Evolutionary conservation across 306 rosid species (phyloP).

Genomic region (Adenanthera pavonina): DNA sequence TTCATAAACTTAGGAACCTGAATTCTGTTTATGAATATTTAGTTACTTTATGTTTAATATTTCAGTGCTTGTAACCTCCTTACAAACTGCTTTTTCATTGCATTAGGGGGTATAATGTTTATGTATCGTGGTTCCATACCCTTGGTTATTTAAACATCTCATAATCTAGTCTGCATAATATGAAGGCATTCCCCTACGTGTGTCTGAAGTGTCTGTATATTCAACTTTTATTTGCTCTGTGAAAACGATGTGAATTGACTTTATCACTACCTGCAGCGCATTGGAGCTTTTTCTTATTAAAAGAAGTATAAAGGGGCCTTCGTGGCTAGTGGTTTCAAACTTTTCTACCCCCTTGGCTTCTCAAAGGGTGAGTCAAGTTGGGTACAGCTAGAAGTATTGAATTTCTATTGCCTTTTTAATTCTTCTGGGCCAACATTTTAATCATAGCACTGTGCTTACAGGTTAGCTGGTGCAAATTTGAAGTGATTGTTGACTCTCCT

Average conservation of each 20-base stretch:
- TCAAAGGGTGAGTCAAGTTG: slow-evolving; percentile 64
- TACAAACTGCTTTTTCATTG: neutral
- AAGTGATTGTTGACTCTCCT: slow-evolving; percentile 75
- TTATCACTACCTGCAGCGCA: slow-evolving; percentile 69
- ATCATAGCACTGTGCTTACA: slow-evolving; percentile 47
- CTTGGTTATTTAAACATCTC: slow-evolving; percentile 13
- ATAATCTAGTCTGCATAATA: neutral
- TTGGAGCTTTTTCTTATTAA: slow-evolving; percentile 87
- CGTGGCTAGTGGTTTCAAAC: slow-evolving; percentile 77
- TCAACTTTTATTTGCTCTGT: slow-evolving; percentile 25
- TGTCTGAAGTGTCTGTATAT: slow-evolving; percentile 5
- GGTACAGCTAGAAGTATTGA: neutral
- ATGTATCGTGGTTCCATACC: slow-evolving; percentile 21
- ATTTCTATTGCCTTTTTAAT: slow-evolving; percentile 19
- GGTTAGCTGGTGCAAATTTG: slow-evolving; percentile 99
- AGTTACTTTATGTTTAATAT: slow-evolving; percentile 12
- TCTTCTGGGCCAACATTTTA: slow-evolving; percentile 17
- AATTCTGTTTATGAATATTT: neutral
- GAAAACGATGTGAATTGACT: slow-evolving; percentile 35
- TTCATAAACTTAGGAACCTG: slow-evolving; percentile 17
- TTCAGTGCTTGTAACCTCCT: neutral
- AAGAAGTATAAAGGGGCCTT: slow-evolving; percentile 92
- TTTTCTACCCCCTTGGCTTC: slow-evolving; percentile 60
- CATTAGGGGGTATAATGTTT: slow-evolving; percentile 8
- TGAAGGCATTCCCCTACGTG: neutral